Evolutionary conservation across 495 filamentous ascomycete genomes (phyloP).

Genomic region (Aspergillus carlsbadensis): DNA sequence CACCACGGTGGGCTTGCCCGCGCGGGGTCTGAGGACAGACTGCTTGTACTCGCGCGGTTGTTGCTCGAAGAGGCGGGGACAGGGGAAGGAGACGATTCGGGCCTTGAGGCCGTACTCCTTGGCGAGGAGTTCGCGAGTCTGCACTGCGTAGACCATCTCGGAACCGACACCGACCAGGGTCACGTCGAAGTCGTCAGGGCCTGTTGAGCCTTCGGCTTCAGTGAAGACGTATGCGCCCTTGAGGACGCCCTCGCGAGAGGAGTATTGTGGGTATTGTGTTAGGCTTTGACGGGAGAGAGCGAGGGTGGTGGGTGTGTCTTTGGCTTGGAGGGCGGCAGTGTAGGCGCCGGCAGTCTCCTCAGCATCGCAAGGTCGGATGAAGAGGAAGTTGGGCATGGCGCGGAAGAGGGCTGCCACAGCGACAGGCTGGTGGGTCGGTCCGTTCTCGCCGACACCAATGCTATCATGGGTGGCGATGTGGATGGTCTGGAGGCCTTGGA

Average conservation of each 20-base stretch:
- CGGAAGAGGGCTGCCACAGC: slow-evolving; percentile 55
- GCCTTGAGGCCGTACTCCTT: slow-evolving; percentile 20
- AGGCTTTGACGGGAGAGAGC: slow-evolving; percentile 27
- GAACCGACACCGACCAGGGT: slow-evolving; percentile 34
- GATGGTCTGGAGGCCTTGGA: slow-evolving; percentile 53
- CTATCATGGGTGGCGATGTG: slow-evolving; percentile 61
- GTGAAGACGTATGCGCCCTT: slow-evolving; percentile 35
- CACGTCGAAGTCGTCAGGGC: slow-evolving; percentile 20
- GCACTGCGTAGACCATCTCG: slow-evolving; percentile 29
- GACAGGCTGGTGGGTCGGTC: slow-evolving; percentile 61
- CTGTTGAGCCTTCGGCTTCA: slow-evolving; percentile 13
- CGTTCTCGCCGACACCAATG: slow-evolving; percentile 58
- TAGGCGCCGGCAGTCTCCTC: neutral
- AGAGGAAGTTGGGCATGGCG: slow-evolving; percentile 59
- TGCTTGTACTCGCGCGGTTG: slow-evolving; percentile 42
- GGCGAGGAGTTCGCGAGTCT: slow-evolving; percentile 18
- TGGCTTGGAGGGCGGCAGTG: neutral
- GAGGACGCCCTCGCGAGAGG: slow-evolving; percentile 21
- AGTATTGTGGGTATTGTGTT: slow-evolving; percentile 16
- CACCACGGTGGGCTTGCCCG: slow-evolving; percentile 32
- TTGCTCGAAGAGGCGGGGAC: slow-evolving; percentile 40
- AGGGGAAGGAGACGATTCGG: slow-evolving; percentile 45
- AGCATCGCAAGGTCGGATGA: slow-evolving; percentile 44
- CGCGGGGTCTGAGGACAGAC: slow-evolving; percentile 21
- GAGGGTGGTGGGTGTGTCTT: slow-evolving; percentile 25